These are phyloP conservation scores for Dacryopinax primogenitus DNA, from an alignment of 768 basidiomycete genomes.

Conservation along the genomic window DNA sequence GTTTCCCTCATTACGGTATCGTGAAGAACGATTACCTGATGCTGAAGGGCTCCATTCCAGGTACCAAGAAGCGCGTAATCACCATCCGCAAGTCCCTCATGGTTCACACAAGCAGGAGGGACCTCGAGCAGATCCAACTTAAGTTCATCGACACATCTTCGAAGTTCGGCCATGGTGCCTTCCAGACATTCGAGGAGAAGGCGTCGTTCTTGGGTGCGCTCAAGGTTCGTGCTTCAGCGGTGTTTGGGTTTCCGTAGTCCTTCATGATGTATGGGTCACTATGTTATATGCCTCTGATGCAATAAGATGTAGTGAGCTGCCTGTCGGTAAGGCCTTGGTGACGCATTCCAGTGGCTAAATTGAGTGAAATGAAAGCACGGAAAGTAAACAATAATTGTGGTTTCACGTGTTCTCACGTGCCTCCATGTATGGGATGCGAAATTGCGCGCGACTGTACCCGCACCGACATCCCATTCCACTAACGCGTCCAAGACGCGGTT, in stretches of 20 bases:
- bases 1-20: conserved; percentile 97
- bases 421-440: conserved; percentile 1
- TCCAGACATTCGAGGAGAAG: conserved; percentile 98
- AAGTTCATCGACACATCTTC: conserved; percentile 98
- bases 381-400: background rate
- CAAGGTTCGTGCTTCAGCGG: conserved; percentile 59
- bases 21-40: conserved; percentile 98
- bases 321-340: background rate
- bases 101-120: conserved; percentile 88
- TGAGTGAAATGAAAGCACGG: background rate
- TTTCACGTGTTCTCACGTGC: conserved; percentile 1
- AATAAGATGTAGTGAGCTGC: background rate
- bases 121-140: conserved; percentile 95
- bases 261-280: conserved; percentile 1
- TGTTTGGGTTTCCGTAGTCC: conserved; percentile 25
- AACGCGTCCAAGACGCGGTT: background rate
- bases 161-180: conserved; percentile 93
- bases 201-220: conserved; percentile 83
- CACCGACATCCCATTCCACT: background rate
- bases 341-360: background rate
- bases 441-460: conserved; percentile 9
- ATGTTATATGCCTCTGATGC: conserved; percentile 4
- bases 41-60: conserved; percentile 90
- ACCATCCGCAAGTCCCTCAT: conserved; percentile 95
- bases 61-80: conserved; percentile 95